Percentiles rank a stretch among this genome's conserved stretches.
Conservation (phyloP, 345 rosid species). For the Firmiana major region DNA sequence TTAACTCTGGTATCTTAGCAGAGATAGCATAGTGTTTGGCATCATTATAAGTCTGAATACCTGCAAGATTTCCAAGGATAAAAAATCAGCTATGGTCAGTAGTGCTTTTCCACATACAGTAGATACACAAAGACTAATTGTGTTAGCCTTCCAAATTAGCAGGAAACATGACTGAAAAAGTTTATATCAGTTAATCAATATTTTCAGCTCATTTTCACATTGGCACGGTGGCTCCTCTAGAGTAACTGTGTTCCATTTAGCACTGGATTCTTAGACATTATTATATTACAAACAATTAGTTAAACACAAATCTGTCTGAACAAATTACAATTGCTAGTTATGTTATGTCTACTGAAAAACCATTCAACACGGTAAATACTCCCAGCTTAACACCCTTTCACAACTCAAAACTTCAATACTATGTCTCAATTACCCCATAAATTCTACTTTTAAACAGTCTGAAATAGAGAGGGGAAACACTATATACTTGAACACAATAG, state of each 20-base stretch:
- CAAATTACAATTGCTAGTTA: neutral
- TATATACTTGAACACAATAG: neutral
- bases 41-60: constrained; percentile 81
- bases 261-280: neutral
- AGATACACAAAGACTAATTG: neutral
- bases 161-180: neutral
- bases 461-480: neutral
- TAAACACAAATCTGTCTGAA: neutral
- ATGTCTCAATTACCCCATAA: neutral
- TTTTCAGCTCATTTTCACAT: neutral
- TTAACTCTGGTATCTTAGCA: constrained; percentile 84
- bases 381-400: neutral
- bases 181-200: neutral
- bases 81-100: constrained; percentile 7
- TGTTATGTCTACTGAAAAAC: neutral
- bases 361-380: neutral
- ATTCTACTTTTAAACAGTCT: neutral
- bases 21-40: constrained; percentile 87
- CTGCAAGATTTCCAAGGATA: constrained; percentile 31
- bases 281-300: neutral
- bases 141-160: neutral
- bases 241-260: neutral
- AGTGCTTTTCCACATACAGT: neutral
- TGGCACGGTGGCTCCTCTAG: neutral
- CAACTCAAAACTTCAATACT: neutral